Percentiles rank a stretch among this genome's conserved stretches.
These are phyloP conservation scores for Barnettozyma californica DNA, from an alignment of 805 yeast species.

Conservation along the genomic window DNA sequence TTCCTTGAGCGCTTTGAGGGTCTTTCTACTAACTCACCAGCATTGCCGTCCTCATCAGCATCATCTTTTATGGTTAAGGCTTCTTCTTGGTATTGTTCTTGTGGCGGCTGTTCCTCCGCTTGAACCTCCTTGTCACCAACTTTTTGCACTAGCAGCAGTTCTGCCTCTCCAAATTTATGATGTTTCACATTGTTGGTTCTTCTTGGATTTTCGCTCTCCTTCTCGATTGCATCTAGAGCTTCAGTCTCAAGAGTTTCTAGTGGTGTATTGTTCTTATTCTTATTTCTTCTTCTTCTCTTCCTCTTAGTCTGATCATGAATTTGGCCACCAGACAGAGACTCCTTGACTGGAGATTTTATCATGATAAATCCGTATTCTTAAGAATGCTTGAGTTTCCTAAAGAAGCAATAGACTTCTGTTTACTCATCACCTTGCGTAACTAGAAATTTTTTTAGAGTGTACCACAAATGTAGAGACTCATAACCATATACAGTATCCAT, in stretches of 20 bases:
- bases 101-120: neutral
- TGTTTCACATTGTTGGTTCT: constrained; percentile 2
- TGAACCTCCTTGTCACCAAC: neutral
- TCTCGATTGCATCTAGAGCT: neutral
- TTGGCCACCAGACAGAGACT: constrained; percentile 6
- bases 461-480: neutral
- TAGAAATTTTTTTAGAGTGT: neutral
- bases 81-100: neutral
- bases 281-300: constrained; percentile 17
- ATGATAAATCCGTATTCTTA: neutral
- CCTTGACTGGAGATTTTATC: neutral
- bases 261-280: constrained; percentile 2
- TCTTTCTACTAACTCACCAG: neutral
- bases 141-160: constrained; percentile 1
- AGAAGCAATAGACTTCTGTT: neutral
- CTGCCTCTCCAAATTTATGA: constrained; percentile 2
- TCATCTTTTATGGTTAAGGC: neutral
- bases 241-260: constrained; percentile 1
- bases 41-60: neutral
- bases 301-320: constrained; percentile 4
- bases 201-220: neutral
- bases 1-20: constrained; percentile 7
- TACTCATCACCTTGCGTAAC: neutral
- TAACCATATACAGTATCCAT: neutral
- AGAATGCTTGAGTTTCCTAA: neutral